Evolutionary conservation across 768 basidiomycete species (phyloP), one percentile per base, ranked within the genome.

Genomic region (Tubosaeta sp.): DNA sequence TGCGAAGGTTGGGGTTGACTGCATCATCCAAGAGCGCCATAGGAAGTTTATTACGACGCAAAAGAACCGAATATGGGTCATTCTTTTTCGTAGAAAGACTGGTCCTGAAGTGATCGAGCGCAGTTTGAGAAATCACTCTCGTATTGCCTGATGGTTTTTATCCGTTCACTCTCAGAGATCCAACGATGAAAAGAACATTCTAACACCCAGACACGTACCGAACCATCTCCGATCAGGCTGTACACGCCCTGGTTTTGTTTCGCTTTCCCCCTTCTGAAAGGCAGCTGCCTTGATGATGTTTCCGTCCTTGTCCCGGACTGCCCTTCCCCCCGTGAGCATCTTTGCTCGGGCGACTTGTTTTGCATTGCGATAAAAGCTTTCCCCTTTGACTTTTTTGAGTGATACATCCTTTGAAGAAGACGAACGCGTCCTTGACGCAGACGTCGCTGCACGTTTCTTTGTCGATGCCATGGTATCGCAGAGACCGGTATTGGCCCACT

Each of bases 301-400:
- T 49, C 96, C 96, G 57, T 92, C 86, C 62, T 81, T 82, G 73
- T 97, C 91, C 40, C 92, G 80, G 24, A 96, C 78, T 54, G 95
- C 83, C 73, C 94, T 94, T 32, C 93, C 93, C 53, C 94, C 87
- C 51, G 79, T 89, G 61, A 96, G 81, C 87, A 99, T 87, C 76
- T 96, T 97, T 48, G 94, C 81, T 53, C 86, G 76, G 27, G 76
- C 73, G 32, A 84, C 92, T 62, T 83, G 77, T 67, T 97, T 97
- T 39, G 92, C 94, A 87, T 94, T 83, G 70, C 94, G 90, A 73
- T 96, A 99, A 75, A 97, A 98, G 69, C 95, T 99, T 75, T 96
- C 93, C 64, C 94, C 94, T 66, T 92, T 93, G 57, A 87, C 80
- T 67, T 77, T 86, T 58, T 81, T 80, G 39, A 90, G 73, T 4